phyloP scores from a whole-genome alignment of 2,329 filamentous ascomycete genomes.

The Aspergillus sojae region DNA sequence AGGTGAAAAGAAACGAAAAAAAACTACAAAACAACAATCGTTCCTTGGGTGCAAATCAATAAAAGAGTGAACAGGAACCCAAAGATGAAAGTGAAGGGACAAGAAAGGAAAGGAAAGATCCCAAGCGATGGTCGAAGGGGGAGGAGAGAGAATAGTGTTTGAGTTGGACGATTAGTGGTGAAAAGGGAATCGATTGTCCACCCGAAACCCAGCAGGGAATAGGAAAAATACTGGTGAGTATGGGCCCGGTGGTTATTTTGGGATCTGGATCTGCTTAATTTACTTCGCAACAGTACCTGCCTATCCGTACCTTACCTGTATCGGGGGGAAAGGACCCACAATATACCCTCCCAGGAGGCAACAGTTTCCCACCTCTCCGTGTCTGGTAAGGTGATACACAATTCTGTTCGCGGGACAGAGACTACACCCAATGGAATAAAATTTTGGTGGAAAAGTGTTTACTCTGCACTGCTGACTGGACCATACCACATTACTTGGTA shows the following conservation, averaged over 20 bases:
- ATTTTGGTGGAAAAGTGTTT: neutral
- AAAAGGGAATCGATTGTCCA: constrained; percentile 32
- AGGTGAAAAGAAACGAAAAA: constrained; percentile 22
- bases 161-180: constrained; percentile 25
- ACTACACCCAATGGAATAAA: neutral
- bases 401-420: neutral
- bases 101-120: constrained; percentile 24
- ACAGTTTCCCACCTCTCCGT: neutral
- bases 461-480: neutral
- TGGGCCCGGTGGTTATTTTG: constrained; percentile 34
- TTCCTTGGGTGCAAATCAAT: constrained; percentile 10
- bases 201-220: constrained; percentile 23
- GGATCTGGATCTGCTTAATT: constrained; percentile 27
- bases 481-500: constrained; percentile 4
- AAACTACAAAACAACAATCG: constrained; percentile 2
- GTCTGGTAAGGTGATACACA: constrained; percentile 3
- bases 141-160: constrained; percentile 28
- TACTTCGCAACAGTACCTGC: constrained; percentile 17
- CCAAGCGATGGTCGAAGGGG: constrained; percentile 28
- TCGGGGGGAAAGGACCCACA: constrained; percentile 4
- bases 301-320: constrained; percentile 14
- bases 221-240: constrained; percentile 17
- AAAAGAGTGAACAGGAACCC: constrained; percentile 25
- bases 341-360: neutral
- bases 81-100: constrained; percentile 16